Base-by-base conservation (phyloP, 2,329 filamentous ascomycete species). In the Clonostachys rhizophaga region DNA sequence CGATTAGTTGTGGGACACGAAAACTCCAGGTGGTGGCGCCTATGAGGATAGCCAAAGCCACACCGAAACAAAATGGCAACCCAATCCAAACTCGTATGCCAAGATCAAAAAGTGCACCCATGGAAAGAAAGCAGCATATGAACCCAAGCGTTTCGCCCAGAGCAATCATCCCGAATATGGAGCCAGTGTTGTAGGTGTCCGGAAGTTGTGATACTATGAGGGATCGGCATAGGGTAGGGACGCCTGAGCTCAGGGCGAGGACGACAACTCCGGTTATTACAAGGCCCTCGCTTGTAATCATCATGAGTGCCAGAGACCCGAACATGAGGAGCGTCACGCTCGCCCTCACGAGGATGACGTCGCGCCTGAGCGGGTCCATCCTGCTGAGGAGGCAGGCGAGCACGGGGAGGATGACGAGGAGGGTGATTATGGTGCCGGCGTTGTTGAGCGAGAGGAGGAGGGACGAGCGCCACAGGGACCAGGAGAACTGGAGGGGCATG, bases 401-500 rank as follows among this genome's bases (percentile, higher is more conserved):
- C 18, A 40, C 36, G 5, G 59, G 58, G 3, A 59, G 52, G 14
- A 58, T 13, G n/a, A 57, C 13, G 33, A 57, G 50, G 11, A 61
- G 18, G 1, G 55, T 57, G 16, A 55, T 8, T 24, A 61, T 48
- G 7, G 54, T 58, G 36, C 49, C 44, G 5, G 54, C 44, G 34
- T 52, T 58, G 44, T 48, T 51, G 33, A 58, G 42, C 16, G 58
- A 55, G 12, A 59, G 37, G 39, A 60, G 50, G 4, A 59, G 47
- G n/a, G 51, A 43, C 6, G 58, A 58, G 9, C 43, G 47, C 5
- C 49, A 33, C 5, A 59, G 50, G 9, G 48, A 40, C 59, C 55
- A 56, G 33, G 49, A 35, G 49, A 60, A 61, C n/a, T 53, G 54
- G 30, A 59, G 43, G 7, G 55, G 55, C 57, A 61, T 56, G 14